These are phyloP conservation scores for Geosmithia flava DNA, from an alignment of 2,329 filamentous ascomycete species.

Conservation along the genomic window DNA sequence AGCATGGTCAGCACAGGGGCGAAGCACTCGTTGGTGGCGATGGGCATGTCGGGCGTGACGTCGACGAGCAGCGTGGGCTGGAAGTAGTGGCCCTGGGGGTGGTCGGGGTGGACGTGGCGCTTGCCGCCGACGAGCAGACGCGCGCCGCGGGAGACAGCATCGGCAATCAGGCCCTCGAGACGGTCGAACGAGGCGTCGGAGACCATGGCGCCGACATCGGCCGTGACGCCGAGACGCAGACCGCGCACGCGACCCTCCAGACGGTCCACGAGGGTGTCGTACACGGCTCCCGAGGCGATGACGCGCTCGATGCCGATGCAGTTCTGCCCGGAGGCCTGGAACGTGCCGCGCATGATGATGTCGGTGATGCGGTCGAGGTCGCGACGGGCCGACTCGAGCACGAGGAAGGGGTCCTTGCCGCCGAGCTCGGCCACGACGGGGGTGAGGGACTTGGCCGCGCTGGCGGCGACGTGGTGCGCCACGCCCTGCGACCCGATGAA, in stretches of 20 bases:
- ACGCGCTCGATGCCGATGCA: slow-evolving; percentile 96
- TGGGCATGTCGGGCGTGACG: slow-evolving; percentile 73
- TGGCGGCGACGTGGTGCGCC: slow-evolving; percentile 77
- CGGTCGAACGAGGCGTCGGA: slow-evolving; percentile 63
- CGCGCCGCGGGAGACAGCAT: slow-evolving; percentile 70
- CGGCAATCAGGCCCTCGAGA: slow-evolving; percentile 63
- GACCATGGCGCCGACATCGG: slow-evolving; percentile 85
- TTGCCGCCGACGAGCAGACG: slow-evolving; percentile 70
- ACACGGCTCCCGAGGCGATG: slow-evolving; percentile 65
- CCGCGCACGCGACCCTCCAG: slow-evolving; percentile 63
- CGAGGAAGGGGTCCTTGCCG: slow-evolving; percentile 84
- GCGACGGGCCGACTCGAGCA: slow-evolving; percentile 63
- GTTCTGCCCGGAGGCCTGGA: slow-evolving; percentile 93
- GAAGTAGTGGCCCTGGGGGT: slow-evolving; percentile 83
- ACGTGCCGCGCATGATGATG: slow-evolving; percentile 81
- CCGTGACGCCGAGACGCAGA: slow-evolving; percentile 62
- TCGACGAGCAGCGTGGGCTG: slow-evolving; percentile 80
- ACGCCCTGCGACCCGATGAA: slow-evolving; percentile 82
- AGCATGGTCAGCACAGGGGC: slow-evolving; percentile 83
- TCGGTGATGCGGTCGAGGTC: slow-evolving; percentile 64
- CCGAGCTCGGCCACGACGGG: slow-evolving; percentile 86
- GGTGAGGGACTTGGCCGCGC: slow-evolving; percentile 74
- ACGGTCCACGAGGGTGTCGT: slow-evolving; percentile 57
- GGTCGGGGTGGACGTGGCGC: slow-evolving; percentile 56
- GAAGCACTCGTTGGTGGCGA: slow-evolving; percentile 87